Percentiles rank a stretch among this genome's conserved stretches.
These are phyloP conservation scores for Nakazawaea wickerhamii DNA, from an alignment of 805 yeast genomes.

Conservation along the genomic window DNA sequence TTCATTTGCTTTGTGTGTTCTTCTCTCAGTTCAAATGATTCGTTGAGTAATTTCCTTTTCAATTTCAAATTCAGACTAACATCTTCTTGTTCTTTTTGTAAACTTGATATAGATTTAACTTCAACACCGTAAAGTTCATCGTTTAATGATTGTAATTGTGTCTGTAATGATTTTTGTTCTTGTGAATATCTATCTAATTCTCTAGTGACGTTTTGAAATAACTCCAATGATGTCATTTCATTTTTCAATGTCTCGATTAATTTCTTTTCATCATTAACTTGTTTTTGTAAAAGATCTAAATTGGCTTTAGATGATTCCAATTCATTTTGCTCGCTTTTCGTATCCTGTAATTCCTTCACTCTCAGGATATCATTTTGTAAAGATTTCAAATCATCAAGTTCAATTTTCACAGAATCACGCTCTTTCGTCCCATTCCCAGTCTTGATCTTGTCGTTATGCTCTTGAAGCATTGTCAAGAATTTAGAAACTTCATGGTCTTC, in stretches of 20 bases:
- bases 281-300: constrained; percentile 10
- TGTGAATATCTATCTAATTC: neutral
- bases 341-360: constrained; percentile 12
- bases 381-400: constrained; percentile 23
- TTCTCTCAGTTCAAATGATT: constrained; percentile 38
- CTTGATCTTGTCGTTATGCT: constrained; percentile 20
- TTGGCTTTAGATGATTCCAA: neutral
- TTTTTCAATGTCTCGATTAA: constrained; percentile 26
- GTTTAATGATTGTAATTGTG: constrained; percentile 24
- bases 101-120: constrained; percentile 34
- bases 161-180: constrained; percentile 14
- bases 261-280: constrained; percentile 32
- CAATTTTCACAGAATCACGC: constrained; percentile 23
- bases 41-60: constrained; percentile 29
- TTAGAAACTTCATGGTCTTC: constrained; percentile 26
- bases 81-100: constrained; percentile 38
- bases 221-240: neutral
- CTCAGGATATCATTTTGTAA: constrained; percentile 24
- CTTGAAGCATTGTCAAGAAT: constrained; percentile 21
- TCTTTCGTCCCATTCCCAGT: constrained; percentile 17
- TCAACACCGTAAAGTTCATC: constrained; percentile 27
- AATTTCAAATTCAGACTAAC: constrained; percentile 34
- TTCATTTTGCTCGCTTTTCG: constrained; percentile 1
- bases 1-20: constrained; percentile 35
- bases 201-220: neutral